phyloP scores from a whole-genome alignment of 805 yeast genomes.

The Pichia heedii region DNA sequence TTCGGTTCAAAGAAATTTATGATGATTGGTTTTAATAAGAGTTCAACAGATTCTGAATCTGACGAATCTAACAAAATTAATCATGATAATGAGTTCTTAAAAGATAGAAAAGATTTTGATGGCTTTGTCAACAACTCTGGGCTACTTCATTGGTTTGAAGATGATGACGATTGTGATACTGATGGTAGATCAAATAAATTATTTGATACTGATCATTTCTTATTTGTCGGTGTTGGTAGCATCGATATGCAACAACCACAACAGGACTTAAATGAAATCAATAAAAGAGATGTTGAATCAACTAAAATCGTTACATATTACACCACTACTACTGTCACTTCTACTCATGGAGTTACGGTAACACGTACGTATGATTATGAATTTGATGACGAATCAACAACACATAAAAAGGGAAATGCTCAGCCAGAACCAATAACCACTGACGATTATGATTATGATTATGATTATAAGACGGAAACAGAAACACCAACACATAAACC shows the following conservation, averaged over 20 bases:
- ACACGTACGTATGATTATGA: background rate
- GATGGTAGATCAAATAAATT: slow-evolving; percentile 8
- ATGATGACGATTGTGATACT: slow-evolving; percentile 13
- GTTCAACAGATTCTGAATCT: background rate
- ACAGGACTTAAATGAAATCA: background rate
- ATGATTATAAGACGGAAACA: background rate
- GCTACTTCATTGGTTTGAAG: slow-evolving; percentile 6
- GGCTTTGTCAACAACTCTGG: background rate
- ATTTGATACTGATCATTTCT: slow-evolving; percentile 20
- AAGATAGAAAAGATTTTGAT: slow-evolving; percentile 2
- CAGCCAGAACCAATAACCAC: background rate
- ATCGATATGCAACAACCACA: slow-evolving; percentile 3
- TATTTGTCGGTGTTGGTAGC: slow-evolving; percentile 24
- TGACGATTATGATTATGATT: too few species aligned
- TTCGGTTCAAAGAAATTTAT: slow-evolving; percentile 22
- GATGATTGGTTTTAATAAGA: slow-evolving; percentile 15
- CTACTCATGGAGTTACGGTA: slow-evolving; percentile 1
- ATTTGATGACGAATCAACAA: background rate
- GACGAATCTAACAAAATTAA: background rate
- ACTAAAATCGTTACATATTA: slow-evolving; percentile 4
- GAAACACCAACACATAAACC: background rate
- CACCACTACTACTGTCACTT: slow-evolving; percentile 12
- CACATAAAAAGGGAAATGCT: background rate
- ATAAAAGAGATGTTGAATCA: background rate
- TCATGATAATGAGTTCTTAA: background rate